Evolutionary conservation across 1,284 basidiomycete species (phyloP).

Genomic region (Ceratorhiza oryzae-sativae): DNA sequence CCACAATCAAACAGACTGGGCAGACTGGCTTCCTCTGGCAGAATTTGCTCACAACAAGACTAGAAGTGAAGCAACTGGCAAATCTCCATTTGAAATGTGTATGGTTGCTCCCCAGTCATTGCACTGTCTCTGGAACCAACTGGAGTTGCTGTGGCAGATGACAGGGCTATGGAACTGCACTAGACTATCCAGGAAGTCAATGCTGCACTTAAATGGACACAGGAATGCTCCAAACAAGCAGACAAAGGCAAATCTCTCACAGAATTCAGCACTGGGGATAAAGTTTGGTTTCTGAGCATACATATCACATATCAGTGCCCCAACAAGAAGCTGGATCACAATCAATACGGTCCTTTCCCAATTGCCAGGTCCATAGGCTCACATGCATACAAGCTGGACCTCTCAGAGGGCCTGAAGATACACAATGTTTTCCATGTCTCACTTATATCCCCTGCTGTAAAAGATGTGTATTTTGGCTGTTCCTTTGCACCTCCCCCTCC

Average conservation of each 20-base stretch:
- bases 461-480: neutral
- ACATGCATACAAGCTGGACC: no score
- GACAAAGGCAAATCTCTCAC: neutral
- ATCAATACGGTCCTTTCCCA: slow-evolving; percentile 12
- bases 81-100: neutral
- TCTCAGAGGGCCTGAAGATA: neutral
- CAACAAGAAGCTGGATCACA: slow-evolving; percentile 19
- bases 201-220: neutral
- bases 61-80: neutral
- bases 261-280: neutral
- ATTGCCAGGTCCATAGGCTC: neutral
- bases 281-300: neutral
- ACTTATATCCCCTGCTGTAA: neutral
- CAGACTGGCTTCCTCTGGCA: slow-evolving; percentile 45
- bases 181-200: neutral
- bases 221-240: neutral
- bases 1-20: slow-evolving; percentile 35
- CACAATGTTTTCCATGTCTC: slow-evolving; percentile 10
- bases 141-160: neutral
- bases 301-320: neutral
- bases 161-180: neutral
- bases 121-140: neutral
- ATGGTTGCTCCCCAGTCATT: neutral
- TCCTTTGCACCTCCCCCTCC: neutral
- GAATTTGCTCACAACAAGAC: slow-evolving; percentile 44